These are phyloP conservation scores for Phaffia australis DNA, from an alignment of 768 basidiomycete genomes.

Conservation along the genomic window DNA sequence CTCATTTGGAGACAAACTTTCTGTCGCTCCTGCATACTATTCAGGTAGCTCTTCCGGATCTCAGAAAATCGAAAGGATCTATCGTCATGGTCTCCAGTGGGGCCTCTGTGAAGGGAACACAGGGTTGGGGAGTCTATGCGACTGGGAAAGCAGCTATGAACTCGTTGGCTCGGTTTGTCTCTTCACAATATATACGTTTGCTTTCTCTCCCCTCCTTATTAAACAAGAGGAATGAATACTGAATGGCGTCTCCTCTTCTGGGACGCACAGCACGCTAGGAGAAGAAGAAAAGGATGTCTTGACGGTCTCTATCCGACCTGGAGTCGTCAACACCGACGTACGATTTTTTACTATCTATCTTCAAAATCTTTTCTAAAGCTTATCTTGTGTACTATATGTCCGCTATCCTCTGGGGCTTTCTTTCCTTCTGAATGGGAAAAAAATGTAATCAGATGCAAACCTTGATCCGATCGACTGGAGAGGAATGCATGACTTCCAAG, in stretches of 20 bases:
- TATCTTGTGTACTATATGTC: background rate
- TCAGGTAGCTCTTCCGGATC: constrained; percentile 18
- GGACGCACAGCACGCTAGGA: constrained; percentile 8
- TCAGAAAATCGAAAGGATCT: constrained; percentile 14
- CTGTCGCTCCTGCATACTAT: constrained; percentile 22
- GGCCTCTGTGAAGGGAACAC: constrained; percentile 9
- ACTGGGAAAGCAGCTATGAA: constrained; percentile 22
- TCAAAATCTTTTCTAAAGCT: background rate
- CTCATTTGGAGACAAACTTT: constrained; percentile 21
- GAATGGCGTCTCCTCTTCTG: background rate
- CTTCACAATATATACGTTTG: background rate
- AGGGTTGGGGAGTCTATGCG: constrained; percentile 18
- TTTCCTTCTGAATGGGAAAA: background rate
- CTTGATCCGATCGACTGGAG: constrained; percentile 20
- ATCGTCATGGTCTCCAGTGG: constrained; percentile 21
- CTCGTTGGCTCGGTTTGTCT: constrained; percentile 14
- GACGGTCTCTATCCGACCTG: constrained; percentile 22
- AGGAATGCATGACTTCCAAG: constrained; percentile 17
- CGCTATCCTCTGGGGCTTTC: background rate
- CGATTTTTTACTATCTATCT: background rate
- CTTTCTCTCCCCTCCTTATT: too few species aligned
- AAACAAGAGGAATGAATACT: background rate
- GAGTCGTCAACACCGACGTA: constrained; percentile 22
- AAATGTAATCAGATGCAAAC: constrained; percentile 25
- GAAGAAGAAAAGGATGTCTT: constrained; percentile 15